phyloP scores from a whole-genome alignment of 352 stramenopile species.

The Pythium chondricola region DNA sequence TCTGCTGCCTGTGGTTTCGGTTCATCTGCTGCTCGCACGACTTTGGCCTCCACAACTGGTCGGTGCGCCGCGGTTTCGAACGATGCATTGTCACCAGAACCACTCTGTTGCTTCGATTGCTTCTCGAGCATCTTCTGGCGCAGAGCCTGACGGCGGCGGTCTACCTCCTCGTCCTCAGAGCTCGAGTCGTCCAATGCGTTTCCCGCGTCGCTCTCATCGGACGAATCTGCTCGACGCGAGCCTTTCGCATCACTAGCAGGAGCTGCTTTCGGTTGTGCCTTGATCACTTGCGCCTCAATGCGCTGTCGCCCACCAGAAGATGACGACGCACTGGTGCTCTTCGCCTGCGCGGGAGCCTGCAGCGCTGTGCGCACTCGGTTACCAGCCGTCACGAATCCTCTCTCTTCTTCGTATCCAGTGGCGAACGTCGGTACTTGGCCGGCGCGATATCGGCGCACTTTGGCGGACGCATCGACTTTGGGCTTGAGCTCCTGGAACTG shows the following conservation, averaged over 20 bases:
- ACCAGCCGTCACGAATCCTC: constrained; percentile 66
- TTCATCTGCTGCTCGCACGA: constrained; percentile 5
- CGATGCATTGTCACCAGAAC: not conserved
- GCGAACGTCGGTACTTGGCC: constrained; percentile 78
- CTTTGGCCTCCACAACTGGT: constrained; percentile 18
- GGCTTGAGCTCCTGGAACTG: constrained; percentile 68
- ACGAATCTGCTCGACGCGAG: too few relatives aligned
- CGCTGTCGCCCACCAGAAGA: constrained; percentile 25
- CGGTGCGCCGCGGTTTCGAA: not conserved
- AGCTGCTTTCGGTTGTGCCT: constrained; percentile 18
- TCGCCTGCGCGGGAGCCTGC: too few relatives aligned
- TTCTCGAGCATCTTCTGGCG: constrained; percentile 51
- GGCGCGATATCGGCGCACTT: constrained; percentile 77
- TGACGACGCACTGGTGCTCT: constrained; percentile 7
- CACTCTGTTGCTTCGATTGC: constrained; percentile 17
- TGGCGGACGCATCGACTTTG: constrained; percentile 73
- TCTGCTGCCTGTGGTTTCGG: constrained; percentile 16
- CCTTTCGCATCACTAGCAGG: too few relatives aligned
- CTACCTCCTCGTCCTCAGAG: constrained; percentile 69
- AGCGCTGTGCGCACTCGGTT: constrained; percentile 46
- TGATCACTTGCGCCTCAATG: constrained; percentile 55
- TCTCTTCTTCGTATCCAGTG: constrained; percentile 65
- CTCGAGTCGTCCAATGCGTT: constrained; percentile 67
- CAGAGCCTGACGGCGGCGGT: constrained; percentile 50
- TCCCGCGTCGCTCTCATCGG: constrained; percentile 7